Percentiles rank a stretch among this genome's conserved stretches.
These are phyloP conservation scores for Friedmanniomyces simplex DNA, from an alignment of 495 filamentous ascomycete species.

Conservation along the genomic window DNA sequence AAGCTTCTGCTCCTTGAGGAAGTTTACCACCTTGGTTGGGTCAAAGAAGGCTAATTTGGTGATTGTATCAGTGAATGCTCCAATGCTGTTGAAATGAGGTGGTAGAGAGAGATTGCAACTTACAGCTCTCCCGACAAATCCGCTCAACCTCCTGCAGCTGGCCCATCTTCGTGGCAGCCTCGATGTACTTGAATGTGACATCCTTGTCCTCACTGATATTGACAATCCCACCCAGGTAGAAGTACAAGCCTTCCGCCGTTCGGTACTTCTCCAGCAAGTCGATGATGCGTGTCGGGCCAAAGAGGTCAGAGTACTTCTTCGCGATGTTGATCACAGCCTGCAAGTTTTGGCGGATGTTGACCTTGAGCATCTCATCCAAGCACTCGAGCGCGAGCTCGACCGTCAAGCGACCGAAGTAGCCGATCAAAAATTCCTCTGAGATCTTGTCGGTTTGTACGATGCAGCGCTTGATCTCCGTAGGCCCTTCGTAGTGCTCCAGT, in stretches of 20 bases:
- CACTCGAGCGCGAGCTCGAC: constrained; percentile 91
- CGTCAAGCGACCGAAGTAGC: constrained; percentile 85
- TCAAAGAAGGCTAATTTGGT: neutral
- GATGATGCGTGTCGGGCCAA: constrained; percentile 82
- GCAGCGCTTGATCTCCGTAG: constrained; percentile 78
- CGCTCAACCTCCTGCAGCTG: constrained; percentile 94
- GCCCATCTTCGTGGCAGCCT: constrained; percentile 83
- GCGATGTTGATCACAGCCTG: constrained; percentile 88
- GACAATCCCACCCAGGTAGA: constrained; percentile 95
- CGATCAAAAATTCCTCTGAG: constrained; percentile 78
- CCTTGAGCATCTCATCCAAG: constrained; percentile 87
- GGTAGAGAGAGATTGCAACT: neutral
- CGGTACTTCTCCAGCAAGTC: constrained; percentile 95
- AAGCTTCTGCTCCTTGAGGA: constrained; percentile 91
- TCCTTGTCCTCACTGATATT: constrained; percentile 92
- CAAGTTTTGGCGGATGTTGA: constrained; percentile 94
- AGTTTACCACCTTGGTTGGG: constrained; percentile 88
- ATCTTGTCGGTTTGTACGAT: constrained; percentile 74
- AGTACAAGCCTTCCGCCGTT: constrained; percentile 92
- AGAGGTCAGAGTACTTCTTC: constrained; percentile 93
- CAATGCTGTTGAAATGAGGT: too few relatives aligned
- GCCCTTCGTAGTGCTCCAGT: constrained; percentile 87
- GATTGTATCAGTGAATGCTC: neutral
- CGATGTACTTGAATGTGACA: constrained; percentile 98
- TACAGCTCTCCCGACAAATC: constrained; percentile 74